These are phyloP conservation scores for Gyromitra esculenta DNA, from an alignment of 2,329 filamentous ascomycete genomes.

Conservation along the genomic window DNA sequence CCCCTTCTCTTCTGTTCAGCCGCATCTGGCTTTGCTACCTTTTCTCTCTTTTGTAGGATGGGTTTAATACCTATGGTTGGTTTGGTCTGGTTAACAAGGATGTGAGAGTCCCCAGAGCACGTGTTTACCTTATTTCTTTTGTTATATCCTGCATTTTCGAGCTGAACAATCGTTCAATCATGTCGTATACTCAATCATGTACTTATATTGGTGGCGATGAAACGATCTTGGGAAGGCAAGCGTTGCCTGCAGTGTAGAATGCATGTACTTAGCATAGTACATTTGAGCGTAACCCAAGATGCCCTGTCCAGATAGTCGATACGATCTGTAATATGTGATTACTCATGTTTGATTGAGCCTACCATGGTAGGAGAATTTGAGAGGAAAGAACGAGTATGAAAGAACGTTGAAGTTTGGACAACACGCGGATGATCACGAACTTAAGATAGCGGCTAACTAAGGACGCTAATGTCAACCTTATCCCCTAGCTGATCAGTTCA, in stretches of 20 bases:
- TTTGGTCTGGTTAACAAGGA: slow-evolving; percentile 30
- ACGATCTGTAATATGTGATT: background rate
- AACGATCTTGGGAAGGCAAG: background rate
- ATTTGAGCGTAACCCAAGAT: slow-evolving; percentile 17
- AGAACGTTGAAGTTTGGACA: background rate
- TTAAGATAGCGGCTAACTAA: slow-evolving; percentile 3
- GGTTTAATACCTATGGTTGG: slow-evolving; percentile 11
- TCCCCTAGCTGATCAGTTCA: too few relatives aligned
- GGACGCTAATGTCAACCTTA: background rate
- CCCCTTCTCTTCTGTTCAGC: background rate
- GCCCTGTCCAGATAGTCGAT: slow-evolving; percentile 5
- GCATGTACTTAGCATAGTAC: slow-evolving; percentile 14
- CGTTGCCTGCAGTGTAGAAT: background rate
- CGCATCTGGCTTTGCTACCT: background rate
- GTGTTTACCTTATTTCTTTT: slow-evolving; percentile 24
- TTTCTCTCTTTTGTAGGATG: slow-evolving; percentile 16
- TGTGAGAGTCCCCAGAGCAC: background rate
- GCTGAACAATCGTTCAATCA: background rate
- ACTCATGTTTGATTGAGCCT: background rate
- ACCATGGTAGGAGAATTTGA: background rate
- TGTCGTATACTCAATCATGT: slow-evolving; percentile 3
- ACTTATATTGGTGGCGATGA: background rate
- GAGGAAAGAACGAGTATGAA: background rate
- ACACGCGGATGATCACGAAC: background rate
- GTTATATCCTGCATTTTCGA: slow-evolving; percentile 13